These are phyloP conservation scores for Tilletia caries DNA, from an alignment of 1,284 basidiomycete genomes.

Conservation along the genomic window DNA sequence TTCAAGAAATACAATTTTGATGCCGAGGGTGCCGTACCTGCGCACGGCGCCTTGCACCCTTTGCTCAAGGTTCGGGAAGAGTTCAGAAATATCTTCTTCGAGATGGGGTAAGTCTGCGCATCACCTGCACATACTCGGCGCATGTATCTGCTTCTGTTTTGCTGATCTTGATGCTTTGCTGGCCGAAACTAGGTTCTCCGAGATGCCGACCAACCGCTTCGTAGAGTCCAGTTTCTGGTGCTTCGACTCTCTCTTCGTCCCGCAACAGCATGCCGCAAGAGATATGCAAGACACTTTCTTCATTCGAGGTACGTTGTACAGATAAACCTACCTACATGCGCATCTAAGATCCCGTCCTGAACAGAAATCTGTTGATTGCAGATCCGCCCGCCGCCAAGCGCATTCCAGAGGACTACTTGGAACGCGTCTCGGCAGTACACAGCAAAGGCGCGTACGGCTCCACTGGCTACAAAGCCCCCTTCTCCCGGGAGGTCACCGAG, in stretches of 20 bases:
- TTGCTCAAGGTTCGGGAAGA: constrained; percentile 97
- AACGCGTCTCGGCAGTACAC: constrained; percentile 81
- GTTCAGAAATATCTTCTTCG: constrained; percentile 95
- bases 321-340: not conserved
- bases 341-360: not conserved
- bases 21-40: constrained; percentile 83
- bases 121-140: constrained; percentile 14
- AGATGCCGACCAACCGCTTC: constrained; percentile 98
- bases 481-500: constrained; percentile 83
- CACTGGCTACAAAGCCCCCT: constrained; percentile 96
- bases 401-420: constrained; percentile 81
- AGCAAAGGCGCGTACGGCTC: constrained; percentile 89
- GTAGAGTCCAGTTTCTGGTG: constrained; percentile 99
- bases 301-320: constrained; percentile 68
- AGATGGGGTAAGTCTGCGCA: constrained; percentile 73
- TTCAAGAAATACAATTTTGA: constrained; percentile 99
- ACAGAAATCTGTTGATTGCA: constrained; percentile 44
- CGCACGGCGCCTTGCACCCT: constrained; percentile 88
- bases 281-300: constrained; percentile 99
- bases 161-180: not conserved
- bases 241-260: constrained; percentile 96
- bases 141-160: not conserved
- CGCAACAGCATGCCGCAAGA: constrained; percentile 96
- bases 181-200: constrained; percentile 65
- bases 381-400: constrained; percentile 76